Percentiles rank a stretch among this genome's conserved stretches.
Evolutionary conservation across 2,329 filamentous ascomycete genomes (phyloP).

Genomic region (Pyrenophora graminea): DNA sequence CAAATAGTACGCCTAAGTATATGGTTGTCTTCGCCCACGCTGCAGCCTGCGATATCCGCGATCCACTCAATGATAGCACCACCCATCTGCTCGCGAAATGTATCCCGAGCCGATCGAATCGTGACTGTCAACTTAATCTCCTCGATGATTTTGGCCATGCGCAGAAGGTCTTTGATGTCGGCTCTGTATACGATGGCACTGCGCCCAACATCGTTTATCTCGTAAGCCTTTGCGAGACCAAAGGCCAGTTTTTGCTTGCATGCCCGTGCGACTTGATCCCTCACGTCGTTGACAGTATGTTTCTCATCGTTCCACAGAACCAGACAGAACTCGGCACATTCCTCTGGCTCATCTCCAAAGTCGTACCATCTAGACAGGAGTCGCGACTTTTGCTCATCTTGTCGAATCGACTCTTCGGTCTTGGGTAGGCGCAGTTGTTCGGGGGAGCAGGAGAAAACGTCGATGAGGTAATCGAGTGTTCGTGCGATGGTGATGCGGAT

Average conservation of each 20-base stretch:
- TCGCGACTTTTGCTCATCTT: constrained; percentile 80
- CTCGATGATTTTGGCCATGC: constrained; percentile 84
- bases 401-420: constrained; percentile 75
- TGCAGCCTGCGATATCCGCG: constrained; percentile 86
- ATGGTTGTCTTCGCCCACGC: constrained; percentile 76
- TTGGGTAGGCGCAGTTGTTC: constrained; percentile 90
- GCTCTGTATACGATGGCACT: constrained; percentile 78
- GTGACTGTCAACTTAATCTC: constrained; percentile 96
- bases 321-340: constrained; percentile 77
- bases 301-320: constrained; percentile 99
- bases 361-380: constrained; percentile 75
- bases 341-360: constrained; percentile 61
- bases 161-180: constrained; percentile 73
- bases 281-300: constrained; percentile 89
- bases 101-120: constrained; percentile 89
- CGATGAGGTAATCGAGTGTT: constrained; percentile 91
- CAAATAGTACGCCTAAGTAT: constrained; percentile 83
- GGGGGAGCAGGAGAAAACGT: constrained; percentile 96
- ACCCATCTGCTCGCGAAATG: constrained; percentile 97
- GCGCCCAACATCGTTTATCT: constrained; percentile 86
- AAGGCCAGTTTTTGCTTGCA: constrained; percentile 74
- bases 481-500: constrained; percentile 86
- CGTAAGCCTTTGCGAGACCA: constrained; percentile 75
- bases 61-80: constrained; percentile 98
- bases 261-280: constrained; percentile 85